phyloP scores from a whole-genome alignment of 164 flowering plant species.

The Chimonanthus praecox region DNA sequence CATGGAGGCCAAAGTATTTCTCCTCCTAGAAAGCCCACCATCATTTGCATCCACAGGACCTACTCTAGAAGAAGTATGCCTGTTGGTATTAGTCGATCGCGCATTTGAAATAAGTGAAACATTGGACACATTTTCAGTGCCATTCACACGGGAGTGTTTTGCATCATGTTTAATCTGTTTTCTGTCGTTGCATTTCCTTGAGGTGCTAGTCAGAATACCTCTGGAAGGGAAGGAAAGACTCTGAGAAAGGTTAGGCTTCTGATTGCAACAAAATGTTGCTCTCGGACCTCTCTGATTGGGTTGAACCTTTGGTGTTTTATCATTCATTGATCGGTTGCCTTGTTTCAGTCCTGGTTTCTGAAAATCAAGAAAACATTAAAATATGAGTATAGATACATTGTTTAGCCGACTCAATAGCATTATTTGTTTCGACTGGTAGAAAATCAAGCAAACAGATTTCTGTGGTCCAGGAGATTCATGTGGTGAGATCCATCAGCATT shows the following conservation, averaged over 20 bases:
- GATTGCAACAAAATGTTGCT: constrained; percentile 19
- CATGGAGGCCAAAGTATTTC: constrained; percentile 25
- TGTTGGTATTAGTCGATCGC: not conserved
- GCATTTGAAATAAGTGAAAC: constrained; percentile 22
- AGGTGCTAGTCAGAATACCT: constrained; percentile 29
- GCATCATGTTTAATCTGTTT: constrained; percentile 25
- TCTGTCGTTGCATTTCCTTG: constrained; percentile 52
- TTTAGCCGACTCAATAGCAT: not conserved
- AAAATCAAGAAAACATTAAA: constrained; percentile 1
- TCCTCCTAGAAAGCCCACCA: constrained; percentile 17
- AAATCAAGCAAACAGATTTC: not conserved
- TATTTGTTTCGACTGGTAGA: not conserved
- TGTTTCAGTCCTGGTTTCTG: constrained; percentile 28
- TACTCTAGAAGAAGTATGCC: constrained; percentile 25
- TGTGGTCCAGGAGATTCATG: not conserved
- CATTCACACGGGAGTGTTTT: constrained; percentile 29
- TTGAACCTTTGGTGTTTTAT: constrained; percentile 30
- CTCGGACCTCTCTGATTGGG: constrained; percentile 26
- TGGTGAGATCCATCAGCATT: not conserved
- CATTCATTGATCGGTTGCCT: constrained; percentile 25
- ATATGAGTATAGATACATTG: not conserved
- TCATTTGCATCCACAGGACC: constrained; percentile 25
- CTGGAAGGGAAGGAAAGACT: constrained; percentile 61
- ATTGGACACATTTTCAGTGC: constrained; percentile 19
- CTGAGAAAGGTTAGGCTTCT: constrained; percentile 41